Evolutionary conservation across 352 stramenopile genomes (phyloP), one percentile per base, ranked within the genome.

Genomic region (Globisporangium uncinulatum): DNA sequence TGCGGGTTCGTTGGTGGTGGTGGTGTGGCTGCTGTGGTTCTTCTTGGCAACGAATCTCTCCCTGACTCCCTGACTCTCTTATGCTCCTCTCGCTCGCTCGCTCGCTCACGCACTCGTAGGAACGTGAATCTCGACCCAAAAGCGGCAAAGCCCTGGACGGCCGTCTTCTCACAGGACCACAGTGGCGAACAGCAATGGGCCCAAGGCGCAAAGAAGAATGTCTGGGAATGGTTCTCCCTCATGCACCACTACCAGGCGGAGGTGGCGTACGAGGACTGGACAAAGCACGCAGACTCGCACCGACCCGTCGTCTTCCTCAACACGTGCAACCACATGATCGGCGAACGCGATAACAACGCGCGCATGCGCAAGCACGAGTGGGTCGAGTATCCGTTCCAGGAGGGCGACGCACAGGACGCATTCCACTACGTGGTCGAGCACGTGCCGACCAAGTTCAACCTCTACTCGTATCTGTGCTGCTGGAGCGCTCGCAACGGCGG

Each of bases 281-380:
- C 69, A 45, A 43, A 75, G 41, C 57, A 66, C 14, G 58, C 50
- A 8, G 69, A 72, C 62, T 75, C 63, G 19, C 55, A 83, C 42
- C 83, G 85, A 6, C 85, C 85, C 43, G 72, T 83, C 41, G 65
- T 93, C n/a, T 94, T 74, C 62, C 77, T 94, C 57, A 94, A 93
- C 74, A 94, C 85, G 50, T 94, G 85, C 74, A 94, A 94, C 55
- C 85, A 94, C 82, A 89, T 94, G 82, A 91, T 94, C 59, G 81
- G 85, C 46, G 75, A 94, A 65, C 72, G 62, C 43, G 85, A 94
- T 71, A 94, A 91, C 62, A 94, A 94, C 61, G 60, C 71, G 24
- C 69, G 59, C 5, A 69, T 94, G 52, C 64, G 54, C 56, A 94
- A 94, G 67, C 72, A 83, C 65, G 80, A 93, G 46, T 94, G 85